Percentiles rank a stretch among this genome's conserved stretches.
Conservation (phyloP, 352 stramenopile species). For the Globisporangium barbulae region DNA sequence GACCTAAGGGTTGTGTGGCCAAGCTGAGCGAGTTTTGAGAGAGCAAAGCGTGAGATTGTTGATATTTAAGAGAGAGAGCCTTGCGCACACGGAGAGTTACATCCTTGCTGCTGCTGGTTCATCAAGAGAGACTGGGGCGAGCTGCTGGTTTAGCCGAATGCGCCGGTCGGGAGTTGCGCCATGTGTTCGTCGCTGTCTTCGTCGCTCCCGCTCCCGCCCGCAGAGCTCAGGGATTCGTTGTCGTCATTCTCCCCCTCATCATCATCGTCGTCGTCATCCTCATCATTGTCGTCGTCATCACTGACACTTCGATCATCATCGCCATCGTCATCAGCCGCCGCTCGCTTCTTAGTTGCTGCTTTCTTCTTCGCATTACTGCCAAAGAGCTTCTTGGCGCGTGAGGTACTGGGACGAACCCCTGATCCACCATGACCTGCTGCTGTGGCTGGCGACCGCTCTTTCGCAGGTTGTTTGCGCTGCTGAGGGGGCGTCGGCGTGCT, state of each 20-base stretch:
- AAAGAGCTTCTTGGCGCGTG: slow-evolving; percentile 17
- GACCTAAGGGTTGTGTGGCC: not conserved
- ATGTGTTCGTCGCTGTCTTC: slow-evolving; percentile 64
- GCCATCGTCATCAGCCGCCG: slow-evolving; percentile 4
- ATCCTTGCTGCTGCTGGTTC: not conserved
- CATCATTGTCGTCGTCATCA: slow-evolving; percentile 24
- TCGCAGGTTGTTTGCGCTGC: slow-evolving; percentile 1
- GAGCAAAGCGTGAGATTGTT: not conserved
- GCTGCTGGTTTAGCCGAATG: slow-evolving; percentile 35
- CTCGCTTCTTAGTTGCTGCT: slow-evolving; percentile 15
- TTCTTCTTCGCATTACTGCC: slow-evolving; percentile 13
- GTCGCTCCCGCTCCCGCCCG: slow-evolving; percentile 34
- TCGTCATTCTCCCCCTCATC: slow-evolving; percentile 22
- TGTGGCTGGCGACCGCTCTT: slow-evolving; percentile 1
- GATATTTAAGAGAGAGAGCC: slow-evolving; percentile 6
- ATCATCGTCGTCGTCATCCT: slow-evolving; percentile 23
- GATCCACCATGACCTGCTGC: not conserved
- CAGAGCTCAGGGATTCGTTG: slow-evolving; percentile 30
- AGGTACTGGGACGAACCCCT: not conserved
- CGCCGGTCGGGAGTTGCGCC: slow-evolving; percentile 54
- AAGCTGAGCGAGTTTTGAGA: not conserved
- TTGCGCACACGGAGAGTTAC: not conserved
- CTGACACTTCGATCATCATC: slow-evolving; percentile 14
- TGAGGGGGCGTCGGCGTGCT: not conserved
- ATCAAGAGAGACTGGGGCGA: not conserved